Evolutionary conservation across 257 asterid species (phyloP).

Genomic region (Solanum virginianum): DNA sequence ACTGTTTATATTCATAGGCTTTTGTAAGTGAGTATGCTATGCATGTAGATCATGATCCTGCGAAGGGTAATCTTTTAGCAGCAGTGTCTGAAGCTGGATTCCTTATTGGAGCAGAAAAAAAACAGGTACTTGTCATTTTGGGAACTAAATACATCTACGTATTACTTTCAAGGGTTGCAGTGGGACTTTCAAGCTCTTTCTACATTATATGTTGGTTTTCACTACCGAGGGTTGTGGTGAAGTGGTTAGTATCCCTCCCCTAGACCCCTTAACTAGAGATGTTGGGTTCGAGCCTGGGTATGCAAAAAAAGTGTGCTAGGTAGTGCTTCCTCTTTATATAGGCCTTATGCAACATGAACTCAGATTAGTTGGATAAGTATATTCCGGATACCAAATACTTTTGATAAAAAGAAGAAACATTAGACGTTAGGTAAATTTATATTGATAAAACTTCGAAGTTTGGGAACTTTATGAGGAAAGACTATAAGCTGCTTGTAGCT

Average conservation of each 20-base stretch:
- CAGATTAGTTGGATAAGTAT: too few species aligned
- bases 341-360: neutral
- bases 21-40: conserved; percentile 97
- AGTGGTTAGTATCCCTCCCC: neutral
- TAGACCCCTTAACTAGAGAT: neutral
- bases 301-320: neutral
- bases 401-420: too few species aligned
- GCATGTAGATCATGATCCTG: conserved; percentile 50
- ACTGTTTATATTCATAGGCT: conserved; percentile 31
- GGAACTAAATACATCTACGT: neutral
- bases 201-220: neutral
- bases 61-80: conserved; percentile 74
- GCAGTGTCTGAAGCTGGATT: conserved; percentile 90
- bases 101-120: conserved; percentile 73
- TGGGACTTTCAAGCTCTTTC: too few species aligned
- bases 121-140: conserved; percentile 47
- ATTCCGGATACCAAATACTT: too few species aligned
- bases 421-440: neutral
- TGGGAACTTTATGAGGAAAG: neutral
- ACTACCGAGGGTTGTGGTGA: neutral
- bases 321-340: neutral
- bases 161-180: too few species aligned
- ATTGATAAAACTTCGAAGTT: neutral
- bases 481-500: too few species aligned
- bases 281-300: neutral